Base-by-base conservation (phyloP, 345 rosid genomes). In the Hevea brasiliensis region DNA sequence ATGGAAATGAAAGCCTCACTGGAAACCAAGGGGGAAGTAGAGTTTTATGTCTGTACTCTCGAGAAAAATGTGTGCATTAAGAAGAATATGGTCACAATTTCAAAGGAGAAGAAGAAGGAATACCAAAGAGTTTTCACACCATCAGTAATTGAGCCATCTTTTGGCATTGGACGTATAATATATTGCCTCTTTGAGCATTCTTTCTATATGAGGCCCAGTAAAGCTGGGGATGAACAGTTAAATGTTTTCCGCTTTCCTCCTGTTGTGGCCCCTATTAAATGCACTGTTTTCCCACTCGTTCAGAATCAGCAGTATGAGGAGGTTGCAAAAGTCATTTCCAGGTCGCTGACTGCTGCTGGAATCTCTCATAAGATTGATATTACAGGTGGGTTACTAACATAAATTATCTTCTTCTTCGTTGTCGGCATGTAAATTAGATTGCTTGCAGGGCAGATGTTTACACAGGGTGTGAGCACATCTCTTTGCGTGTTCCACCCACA, bases 241-340 rank as follows among this genome's bases (percentile, higher is more conserved):
- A 95, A 89, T 48, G 89, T 91, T 32, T 92, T 92, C 85, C 89
- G 96, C 54, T 92, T 95, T 68, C 96, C 97, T 63, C 92, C 99
- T 23, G 86, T 92, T 40, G 94, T 92, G 51, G 98, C 99, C 23
- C 97, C 98, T 37, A 88, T 87, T 74, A 95, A 92, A 72, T 95
- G 99, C 84, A 91, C 94, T 0, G 99, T 95, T 44, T 92, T 92
- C 84, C 99, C 99, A 5, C 90, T 92, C 29, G 90, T 92, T 61
- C 94, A 95, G 83, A 91, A 92, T 79, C 89, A 85, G 68, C 83
- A 86, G 66, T 89, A 85, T n/a, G 99, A 95, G 80, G 86, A 83
- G 62, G 92, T 89, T 72, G 89, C 96, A 73, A 89, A 86, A 83
- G 64, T 75, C 37, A 92, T 92, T 53, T 85, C 93, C 37, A 89